Percentiles rank a stretch among this genome's conserved stretches.
These are phyloP conservation scores for Sinapis alba DNA, from an alignment of 441 rosid genomes.

Conservation along the genomic window DNA sequence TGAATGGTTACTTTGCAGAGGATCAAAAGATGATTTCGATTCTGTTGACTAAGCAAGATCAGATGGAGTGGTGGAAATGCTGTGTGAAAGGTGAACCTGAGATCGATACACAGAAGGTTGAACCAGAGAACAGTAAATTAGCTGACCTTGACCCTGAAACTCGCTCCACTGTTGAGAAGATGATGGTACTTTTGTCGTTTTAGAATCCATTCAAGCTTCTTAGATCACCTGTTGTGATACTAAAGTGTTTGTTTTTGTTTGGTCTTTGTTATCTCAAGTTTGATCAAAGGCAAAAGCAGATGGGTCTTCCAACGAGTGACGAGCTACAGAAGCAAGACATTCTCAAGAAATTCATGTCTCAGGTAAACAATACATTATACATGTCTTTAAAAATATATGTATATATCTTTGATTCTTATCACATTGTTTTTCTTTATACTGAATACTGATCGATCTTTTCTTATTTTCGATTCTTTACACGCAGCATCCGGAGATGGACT, in stretches of 20 bases:
- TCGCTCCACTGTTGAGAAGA: conserved; percentile 87
- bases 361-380: conserved; percentile 55
- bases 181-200: conserved; percentile 66
- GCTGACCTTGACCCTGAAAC: conserved; percentile 92
- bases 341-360: conserved; percentile 89
- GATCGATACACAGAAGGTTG: conserved; percentile 92
- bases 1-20: conserved; percentile 50
- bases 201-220: not conserved
- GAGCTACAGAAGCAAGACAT: conserved; percentile 95
- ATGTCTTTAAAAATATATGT: not conserved
- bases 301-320: conserved; percentile 97
- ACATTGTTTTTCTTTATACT: not conserved
- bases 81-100: conserved; percentile 91
- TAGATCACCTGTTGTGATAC: not conserved
- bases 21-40: conserved; percentile 79
- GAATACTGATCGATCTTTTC: not conserved
- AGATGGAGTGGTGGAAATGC: conserved; percentile 97
- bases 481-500: conserved; percentile 98
- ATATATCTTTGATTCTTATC: not conserved
- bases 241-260: not conserved
- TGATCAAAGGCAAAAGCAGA: conserved; percentile 95
- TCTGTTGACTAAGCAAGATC: conserved; percentile 92
- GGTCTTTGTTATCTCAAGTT: conserved; percentile 49
- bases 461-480: conserved; percentile 4
- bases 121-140: conserved; percentile 90